Evolutionary conservation across 2,329 filamentous ascomycete species (phyloP).

Genomic region (Fusarium sororula): DNA sequence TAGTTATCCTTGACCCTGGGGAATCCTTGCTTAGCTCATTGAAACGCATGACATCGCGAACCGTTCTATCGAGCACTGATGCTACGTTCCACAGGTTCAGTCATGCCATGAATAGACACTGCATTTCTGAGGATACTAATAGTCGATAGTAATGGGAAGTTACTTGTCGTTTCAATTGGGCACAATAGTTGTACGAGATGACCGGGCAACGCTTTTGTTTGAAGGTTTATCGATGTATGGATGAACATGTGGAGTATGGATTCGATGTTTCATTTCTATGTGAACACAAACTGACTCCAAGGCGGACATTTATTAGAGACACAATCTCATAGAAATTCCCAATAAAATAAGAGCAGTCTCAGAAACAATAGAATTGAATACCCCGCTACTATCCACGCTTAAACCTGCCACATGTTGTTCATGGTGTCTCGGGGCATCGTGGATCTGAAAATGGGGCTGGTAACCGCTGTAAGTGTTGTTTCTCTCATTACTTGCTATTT

Average conservation of each 20-base stretch:
- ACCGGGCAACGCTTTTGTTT: neutral
- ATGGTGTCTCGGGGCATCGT: constrained; percentile 22
- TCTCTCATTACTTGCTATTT: neutral
- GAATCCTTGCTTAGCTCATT: constrained; percentile 5
- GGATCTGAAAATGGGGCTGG: constrained; percentile 11
- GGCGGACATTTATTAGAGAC: neutral
- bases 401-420: constrained; percentile 14
- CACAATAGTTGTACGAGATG: neutral
- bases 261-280: neutral
- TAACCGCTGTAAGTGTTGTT: neutral
- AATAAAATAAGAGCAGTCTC: neutral
- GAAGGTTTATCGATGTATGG: neutral
- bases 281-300: neutral
- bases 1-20: neutral
- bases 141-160: neutral
- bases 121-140: neutral
- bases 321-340: neutral
- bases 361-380: neutral
- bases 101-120: neutral
- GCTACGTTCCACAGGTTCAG: neutral
- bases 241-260: neutral
- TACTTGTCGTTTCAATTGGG: neutral
- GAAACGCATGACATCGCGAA: neutral
- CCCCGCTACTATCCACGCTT: constrained; percentile 2
- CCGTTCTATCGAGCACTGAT: neutral